Percentiles rank a stretch among this genome's conserved stretches.
phyloP scores from a whole-genome alignment of 2,329 filamentous ascomycete species.

The Trichophaea hybrida region DNA sequence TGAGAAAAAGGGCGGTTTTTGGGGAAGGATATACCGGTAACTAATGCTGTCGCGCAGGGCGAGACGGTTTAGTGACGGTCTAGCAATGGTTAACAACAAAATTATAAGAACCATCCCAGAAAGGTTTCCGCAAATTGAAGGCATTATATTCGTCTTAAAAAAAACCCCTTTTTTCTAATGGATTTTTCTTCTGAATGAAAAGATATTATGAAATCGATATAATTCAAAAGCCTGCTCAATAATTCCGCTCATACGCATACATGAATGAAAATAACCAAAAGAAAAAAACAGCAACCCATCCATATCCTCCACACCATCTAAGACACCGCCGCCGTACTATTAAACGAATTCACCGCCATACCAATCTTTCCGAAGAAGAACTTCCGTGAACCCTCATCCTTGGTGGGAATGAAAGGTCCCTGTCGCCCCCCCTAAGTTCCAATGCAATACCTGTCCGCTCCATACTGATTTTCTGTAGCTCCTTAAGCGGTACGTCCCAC shows the following conservation, averaged over 20 bases:
- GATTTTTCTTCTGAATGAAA: not conserved
- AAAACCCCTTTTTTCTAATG: too few relatives aligned
- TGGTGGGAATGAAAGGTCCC: slow-evolving; percentile 85
- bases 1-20: too few relatives aligned
- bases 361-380: slow-evolving; percentile 26
- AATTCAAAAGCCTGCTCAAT: too few relatives aligned
- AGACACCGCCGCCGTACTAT: slow-evolving; percentile 19
- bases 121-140: too few relatives aligned
- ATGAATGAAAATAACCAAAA: not conserved
- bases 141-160: too few relatives aligned
- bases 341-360: slow-evolving; percentile 26
- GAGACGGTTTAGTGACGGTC: too few relatives aligned
- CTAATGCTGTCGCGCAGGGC: too few relatives aligned
- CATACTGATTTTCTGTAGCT: slow-evolving; percentile 93
- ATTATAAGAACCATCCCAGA: too few relatives aligned
- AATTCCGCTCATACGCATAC: not conserved
- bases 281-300: not conserved
- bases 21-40: too few relatives aligned
- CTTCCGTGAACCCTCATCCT: slow-evolving; percentile 52
- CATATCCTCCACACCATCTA: not conserved
- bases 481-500: slow-evolving; percentile 92
- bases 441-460: slow-evolving; percentile 89
- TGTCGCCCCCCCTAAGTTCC: slow-evolving; percentile 79
- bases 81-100: too few relatives aligned
- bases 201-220: not conserved